A percentile compares a stretch with the other conserved stretches of the same genome.
Conservation (phyloP, 2,329 filamentous ascomycete genomes). For the Pseudonectria foliicola region DNA sequence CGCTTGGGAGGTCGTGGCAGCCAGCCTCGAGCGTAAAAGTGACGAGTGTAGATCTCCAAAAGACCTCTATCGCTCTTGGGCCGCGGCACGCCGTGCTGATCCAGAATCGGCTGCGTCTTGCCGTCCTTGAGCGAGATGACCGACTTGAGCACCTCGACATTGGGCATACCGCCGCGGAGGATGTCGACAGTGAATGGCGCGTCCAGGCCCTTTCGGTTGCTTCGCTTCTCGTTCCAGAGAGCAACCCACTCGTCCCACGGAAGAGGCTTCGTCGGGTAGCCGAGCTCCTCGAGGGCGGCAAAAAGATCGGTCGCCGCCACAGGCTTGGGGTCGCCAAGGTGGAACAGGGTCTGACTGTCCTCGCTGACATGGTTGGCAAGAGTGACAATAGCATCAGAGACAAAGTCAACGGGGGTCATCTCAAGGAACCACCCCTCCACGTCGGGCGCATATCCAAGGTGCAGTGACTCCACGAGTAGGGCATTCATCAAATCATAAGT, state of each 20-base stretch:
- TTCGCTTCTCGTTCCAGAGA: conserved; percentile 65
- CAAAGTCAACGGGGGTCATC: conserved; percentile 80
- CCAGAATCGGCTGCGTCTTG: conserved; percentile 54
- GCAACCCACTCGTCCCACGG: conserved; percentile 68
- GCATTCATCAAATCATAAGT: conserved; percentile 73
- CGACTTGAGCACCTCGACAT: conserved; percentile 60
- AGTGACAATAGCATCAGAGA: conserved; percentile 65
- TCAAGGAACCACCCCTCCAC: conserved; percentile 71
- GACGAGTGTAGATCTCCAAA: conserved; percentile 71
- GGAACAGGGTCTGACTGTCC: conserved; percentile 59
- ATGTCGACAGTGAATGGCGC: conserved; percentile 73
- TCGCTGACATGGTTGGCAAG: conserved; percentile 58
- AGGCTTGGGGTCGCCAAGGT: conserved; percentile 66
- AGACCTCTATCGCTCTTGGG: conserved; percentile 63
- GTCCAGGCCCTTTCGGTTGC: conserved; percentile 56
- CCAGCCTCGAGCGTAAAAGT: conserved; percentile 78
- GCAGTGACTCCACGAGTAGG: conserved; percentile 68
- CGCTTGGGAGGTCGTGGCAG: conserved; percentile 54
- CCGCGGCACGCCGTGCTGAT: conserved; percentile 46
- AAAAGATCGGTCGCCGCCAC: conserved; percentile 62
- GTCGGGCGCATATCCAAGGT: conserved; percentile 62
- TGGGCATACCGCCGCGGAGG: conserved; percentile 73
- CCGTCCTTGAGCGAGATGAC: conserved; percentile 69
- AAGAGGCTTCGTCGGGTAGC: conserved; percentile 61
- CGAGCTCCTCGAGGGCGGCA: conserved; percentile 54